phyloP scores from a whole-genome alignment of 139 green algal species.

The Chlamydomonas sphaeroides region DNA sequence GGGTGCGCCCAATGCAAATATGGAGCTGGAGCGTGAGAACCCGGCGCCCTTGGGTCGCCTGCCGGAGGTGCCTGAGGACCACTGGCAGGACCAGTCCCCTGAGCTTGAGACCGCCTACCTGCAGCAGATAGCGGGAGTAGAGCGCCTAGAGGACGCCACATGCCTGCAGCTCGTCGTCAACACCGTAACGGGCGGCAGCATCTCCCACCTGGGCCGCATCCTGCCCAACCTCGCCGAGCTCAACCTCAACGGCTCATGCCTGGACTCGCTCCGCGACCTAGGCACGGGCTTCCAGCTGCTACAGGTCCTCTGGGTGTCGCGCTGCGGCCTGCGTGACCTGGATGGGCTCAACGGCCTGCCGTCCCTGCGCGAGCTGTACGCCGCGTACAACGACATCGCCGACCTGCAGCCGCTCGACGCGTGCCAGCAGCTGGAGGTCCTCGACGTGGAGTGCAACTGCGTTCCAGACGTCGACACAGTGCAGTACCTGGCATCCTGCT shows the following conservation, averaged over 20 bases:
- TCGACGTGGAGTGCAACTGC: constrained; percentile 62
- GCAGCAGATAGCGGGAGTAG: constrained; percentile 46
- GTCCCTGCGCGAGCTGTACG: constrained; percentile 61
- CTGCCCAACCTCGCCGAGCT: constrained; percentile 59
- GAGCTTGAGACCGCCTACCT: constrained; percentile 45
- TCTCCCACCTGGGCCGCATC: constrained; percentile 51
- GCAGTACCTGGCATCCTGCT: constrained; percentile 21
- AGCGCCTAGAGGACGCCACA: constrained; percentile 33
- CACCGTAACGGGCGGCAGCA: constrained; percentile 28
- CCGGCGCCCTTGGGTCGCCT: constrained; percentile 7
- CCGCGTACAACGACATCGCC: constrained; percentile 59
- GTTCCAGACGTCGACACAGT: constrained; percentile 35
- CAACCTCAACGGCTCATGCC: constrained; percentile 54
- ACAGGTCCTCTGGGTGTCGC: constrained; percentile 54
- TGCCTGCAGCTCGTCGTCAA: constrained; percentile 48
- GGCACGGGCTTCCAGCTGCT: constrained; percentile 57
- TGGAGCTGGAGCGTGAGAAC: constrained; percentile 38
- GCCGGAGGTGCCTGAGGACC: neutral
- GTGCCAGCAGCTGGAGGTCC: constrained; percentile 46
- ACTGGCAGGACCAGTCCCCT: constrained; percentile 4
- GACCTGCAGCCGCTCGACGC: constrained; percentile 49
- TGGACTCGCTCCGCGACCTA: constrained; percentile 59
- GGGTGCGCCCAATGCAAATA: too few relatives aligned
- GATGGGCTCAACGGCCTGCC: constrained; percentile 47
- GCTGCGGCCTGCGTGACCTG: constrained; percentile 40